Evolutionary conservation across 1,139 yeast genomes (phyloP).

Genomic region (Candida tetrigidarum): DNA sequence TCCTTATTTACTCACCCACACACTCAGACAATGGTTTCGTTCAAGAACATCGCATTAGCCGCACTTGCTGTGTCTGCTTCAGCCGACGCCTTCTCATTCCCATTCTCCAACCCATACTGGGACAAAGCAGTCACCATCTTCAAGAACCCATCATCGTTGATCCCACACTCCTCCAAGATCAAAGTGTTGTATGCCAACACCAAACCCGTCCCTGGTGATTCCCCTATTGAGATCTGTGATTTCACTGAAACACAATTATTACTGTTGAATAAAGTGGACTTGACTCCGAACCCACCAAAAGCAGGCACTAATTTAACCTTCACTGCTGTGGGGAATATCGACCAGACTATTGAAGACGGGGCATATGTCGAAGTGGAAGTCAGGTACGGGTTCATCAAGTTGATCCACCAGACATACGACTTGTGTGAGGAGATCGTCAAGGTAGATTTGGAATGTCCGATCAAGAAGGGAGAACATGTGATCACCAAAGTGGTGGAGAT

Average conservation of each 20-base stretch:
- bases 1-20: neutral
- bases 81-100: constrained; percentile 23
- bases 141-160: constrained; percentile 11
- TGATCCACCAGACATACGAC: constrained; percentile 85
- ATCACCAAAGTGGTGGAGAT: constrained; percentile 75
- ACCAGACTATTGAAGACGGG: constrained; percentile 67
- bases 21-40: constrained; percentile 28
- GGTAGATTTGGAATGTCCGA: constrained; percentile 83
- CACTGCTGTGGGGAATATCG: constrained; percentile 68
- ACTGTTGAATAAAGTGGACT: constrained; percentile 57
- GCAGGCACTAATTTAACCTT: constrained; percentile 83
- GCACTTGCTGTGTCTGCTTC: constrained; percentile 20
- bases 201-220: constrained; percentile 86
- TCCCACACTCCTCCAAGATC: constrained; percentile 4
- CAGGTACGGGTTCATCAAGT: constrained; percentile 85
- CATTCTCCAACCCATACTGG: constrained; percentile 16
- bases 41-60: constrained; percentile 25
- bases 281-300: constrained; percentile 86
- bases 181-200: constrained; percentile 30
- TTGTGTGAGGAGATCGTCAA: constrained; percentile 85
- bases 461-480: constrained; percentile 66
- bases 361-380: constrained; percentile 95
- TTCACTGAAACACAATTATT: constrained; percentile 63
- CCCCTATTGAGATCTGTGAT: constrained; percentile 84
- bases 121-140: constrained; percentile 25